Conservation (phyloP, 768 basidiomycete species). For the Holtermanniella nyarrowii region DNA sequence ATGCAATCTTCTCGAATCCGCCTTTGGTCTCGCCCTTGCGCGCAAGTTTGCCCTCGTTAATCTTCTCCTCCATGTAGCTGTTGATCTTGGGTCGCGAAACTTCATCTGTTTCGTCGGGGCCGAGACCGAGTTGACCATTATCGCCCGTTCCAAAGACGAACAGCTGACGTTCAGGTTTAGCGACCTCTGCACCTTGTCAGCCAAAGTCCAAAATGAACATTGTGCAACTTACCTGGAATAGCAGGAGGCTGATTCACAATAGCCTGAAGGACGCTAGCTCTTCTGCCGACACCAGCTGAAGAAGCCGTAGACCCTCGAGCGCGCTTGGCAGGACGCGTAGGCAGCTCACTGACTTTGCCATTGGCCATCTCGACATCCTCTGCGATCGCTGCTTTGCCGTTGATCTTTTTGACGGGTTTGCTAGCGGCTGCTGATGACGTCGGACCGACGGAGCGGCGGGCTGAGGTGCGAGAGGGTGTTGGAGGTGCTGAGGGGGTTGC, state of each 20-base stretch:
- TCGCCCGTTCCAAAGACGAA: conserved; percentile 86
- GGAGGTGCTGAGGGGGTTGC: no score
- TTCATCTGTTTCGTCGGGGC: conserved; percentile 55
- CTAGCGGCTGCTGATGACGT: not conserved
- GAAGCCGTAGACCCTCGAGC: no score
- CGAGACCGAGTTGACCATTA: conserved; percentile 91
- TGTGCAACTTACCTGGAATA: not conserved
- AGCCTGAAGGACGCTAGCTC: not conserved
- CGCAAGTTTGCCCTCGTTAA: conserved; percentile 61
- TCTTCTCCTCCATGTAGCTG: conserved; percentile 62
- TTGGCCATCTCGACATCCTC: not conserved
- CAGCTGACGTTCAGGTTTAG: conserved; percentile 56
- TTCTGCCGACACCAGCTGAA: no score
- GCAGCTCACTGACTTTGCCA: not conserved
- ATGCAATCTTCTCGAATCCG: conserved; percentile 70
- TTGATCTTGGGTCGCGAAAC: conserved; percentile 65
- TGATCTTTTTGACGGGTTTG: not conserved
- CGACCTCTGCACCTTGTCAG: conserved; percentile 16
- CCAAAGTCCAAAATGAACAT: no score
- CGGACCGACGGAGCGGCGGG: not conserved
- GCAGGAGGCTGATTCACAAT: not conserved
- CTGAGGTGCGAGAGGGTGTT: not conserved
- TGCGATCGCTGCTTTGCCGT: not conserved
- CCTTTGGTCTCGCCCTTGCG: conserved; percentile 32
- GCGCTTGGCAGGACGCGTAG: no score